Base-by-base conservation (phyloP, 1,139 yeast genomes). In the Sugiyamaella paludigena region DNA sequence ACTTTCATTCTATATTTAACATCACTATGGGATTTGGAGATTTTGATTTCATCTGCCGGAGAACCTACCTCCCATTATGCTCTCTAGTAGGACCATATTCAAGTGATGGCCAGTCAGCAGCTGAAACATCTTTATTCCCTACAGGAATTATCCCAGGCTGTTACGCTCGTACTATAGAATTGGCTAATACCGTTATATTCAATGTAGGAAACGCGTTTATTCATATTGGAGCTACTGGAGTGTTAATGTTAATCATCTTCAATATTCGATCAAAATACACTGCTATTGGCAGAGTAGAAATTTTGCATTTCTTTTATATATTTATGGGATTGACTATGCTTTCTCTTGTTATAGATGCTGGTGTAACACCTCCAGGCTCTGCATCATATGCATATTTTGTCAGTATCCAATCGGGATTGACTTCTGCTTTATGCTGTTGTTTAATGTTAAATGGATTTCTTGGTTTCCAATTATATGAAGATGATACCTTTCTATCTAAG, bases 401-500 rank as follows among this genome's bases (percentile, higher is more conserved):
- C 9, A 80, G 94, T 11, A 75, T 83, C 2, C 97, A 91, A 66
- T 65, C 84, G 12, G 96, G 94, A 0, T 59, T 86, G 15, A 77
- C 85, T 0, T 80, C 89, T 16, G 83, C 88, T 0, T 75, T 82
- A 32, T 85, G 94, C 62, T 75, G 83, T 71, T 70, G 85, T 41
- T 68, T 91, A 50, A 70, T 87, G 62, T 74, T 80, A 51, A 84
- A 85, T 57, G 97, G 97, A 6, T 63, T 92, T 7, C 68, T 89
- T 27, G 89, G 92, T 36, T 88, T 87, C 68, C 94, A 89, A 65
- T 71, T 88, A 46, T 91, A 96, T 94, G 97, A 89, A 68, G 98
- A 92, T 66, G 97, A 97, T 7, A 83, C 95, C 1, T 65, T 69
- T 30, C 72, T 65, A 53, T 81, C 95, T 1, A 76, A 87, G 74